Evolutionary conservation across 2,329 filamentous ascomycete species (phyloP).

Genomic region (Trichoderma citrinoviride): DNA sequence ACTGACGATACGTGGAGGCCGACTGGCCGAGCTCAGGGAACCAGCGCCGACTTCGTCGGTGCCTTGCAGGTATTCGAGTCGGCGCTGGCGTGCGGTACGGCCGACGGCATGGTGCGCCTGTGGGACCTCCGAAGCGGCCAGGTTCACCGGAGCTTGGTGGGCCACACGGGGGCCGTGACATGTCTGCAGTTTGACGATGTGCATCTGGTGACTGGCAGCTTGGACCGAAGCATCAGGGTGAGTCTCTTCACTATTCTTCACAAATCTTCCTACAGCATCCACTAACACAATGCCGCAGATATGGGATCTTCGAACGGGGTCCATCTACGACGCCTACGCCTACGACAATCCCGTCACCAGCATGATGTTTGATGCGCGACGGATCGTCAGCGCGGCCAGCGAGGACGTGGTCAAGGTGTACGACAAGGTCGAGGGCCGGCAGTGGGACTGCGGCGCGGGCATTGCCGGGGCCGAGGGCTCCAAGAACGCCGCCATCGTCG

Average conservation of each 20-base stretch:
- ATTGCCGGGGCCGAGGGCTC: constrained; percentile 65
- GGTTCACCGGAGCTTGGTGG: constrained; percentile 93
- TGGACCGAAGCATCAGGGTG: constrained; percentile 91
- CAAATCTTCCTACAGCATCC: neutral
- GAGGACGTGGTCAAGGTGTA: constrained; percentile 97
- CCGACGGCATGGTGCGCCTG: constrained; percentile 92
- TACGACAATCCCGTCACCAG: constrained; percentile 89
- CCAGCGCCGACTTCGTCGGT: constrained; percentile 86
- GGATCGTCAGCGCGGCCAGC: constrained; percentile 85
- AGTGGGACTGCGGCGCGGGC: constrained; percentile 94
- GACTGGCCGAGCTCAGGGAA: constrained; percentile 58
- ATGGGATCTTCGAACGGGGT: constrained; percentile 95
- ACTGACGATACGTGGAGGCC: constrained; percentile 70
- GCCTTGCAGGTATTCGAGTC: constrained; percentile 95
- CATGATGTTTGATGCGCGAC: constrained; percentile 94
- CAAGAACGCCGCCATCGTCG: constrained; percentile 66
- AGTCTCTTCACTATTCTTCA: constrained; percentile 38
- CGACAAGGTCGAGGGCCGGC: constrained; percentile 91
- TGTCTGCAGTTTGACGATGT: constrained; percentile 95
- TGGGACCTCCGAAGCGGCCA: constrained; percentile 97
- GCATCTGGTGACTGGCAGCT: constrained; percentile 87
- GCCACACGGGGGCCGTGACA: constrained; percentile 92
- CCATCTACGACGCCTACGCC: constrained; percentile 92
- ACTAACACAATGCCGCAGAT: constrained; percentile 59
- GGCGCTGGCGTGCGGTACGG: constrained; percentile 91